Percentiles rank a stretch among this genome's conserved stretches.
Evolutionary conservation across 345 rosid species (phyloP).

Genomic region (Gossypium rotundifolium): DNA sequence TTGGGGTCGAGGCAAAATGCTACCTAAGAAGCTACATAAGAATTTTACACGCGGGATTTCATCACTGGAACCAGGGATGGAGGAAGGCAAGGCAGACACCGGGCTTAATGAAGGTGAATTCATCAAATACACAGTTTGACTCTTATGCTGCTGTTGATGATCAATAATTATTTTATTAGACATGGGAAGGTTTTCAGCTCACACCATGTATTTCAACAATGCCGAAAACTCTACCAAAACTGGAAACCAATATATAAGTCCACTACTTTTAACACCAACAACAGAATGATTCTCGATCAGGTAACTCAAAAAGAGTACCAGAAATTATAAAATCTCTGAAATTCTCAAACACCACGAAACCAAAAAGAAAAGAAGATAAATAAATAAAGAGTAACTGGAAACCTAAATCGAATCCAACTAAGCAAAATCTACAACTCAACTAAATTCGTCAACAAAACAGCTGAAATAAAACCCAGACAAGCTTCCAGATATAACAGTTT

Average conservation of each 20-base stretch:
- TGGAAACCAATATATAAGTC: conserved; percentile 19
- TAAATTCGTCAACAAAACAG: conserved; percentile 1
- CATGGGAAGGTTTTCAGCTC: conserved; percentile 34
- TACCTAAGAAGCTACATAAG: conserved; percentile 87
- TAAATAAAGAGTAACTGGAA: no score
- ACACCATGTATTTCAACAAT: conserved; percentile 11
- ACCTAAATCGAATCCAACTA: no score
- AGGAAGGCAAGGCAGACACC: conserved; percentile 22
- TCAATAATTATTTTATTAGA: conserved; percentile 40
- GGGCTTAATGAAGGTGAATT: conserved; percentile 39
- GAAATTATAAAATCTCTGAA: conserved; percentile 19
- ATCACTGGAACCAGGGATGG: conserved; percentile 41
- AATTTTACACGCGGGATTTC: conserved; percentile 70
- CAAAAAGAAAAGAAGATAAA: neutral
- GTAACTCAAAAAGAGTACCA: conserved; percentile 6
- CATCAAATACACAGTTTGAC: conserved; percentile 33
- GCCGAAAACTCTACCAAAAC: conserved; percentile 22
- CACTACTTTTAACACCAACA: conserved; percentile 21
- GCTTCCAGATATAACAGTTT: conserved; percentile 1
- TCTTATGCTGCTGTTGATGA: conserved; percentile 15
- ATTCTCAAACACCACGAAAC: neutral
- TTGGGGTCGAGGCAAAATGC: conserved; percentile 90
- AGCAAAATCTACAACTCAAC: neutral
- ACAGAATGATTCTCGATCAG: conserved; percentile 22
- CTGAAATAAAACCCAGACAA: conserved; percentile 4